Evolutionary conservation across 345 rosid species (phyloP), one percentile per base, ranked within the genome.

Genomic region (Trapa incisa): DNA sequence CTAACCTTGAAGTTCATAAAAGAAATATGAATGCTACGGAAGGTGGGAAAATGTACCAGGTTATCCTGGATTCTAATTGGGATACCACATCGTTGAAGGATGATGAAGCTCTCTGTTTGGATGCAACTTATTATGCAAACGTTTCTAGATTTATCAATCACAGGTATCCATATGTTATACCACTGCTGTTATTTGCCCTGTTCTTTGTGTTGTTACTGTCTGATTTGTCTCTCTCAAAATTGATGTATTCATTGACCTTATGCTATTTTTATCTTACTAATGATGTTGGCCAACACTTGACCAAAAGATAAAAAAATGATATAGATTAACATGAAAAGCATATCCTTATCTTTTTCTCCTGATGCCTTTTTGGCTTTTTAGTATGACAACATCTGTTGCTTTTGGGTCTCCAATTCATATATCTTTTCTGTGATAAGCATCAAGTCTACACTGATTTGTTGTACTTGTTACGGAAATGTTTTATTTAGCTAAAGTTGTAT

Each of bases 81-180:
- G 85, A 82, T 65, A 73, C 87, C 37, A 85, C 69, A 70, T 54
- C 66, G 54, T 58, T 91, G 52, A 78, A 81, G 78, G 96, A 94
- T 75, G 91, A 89, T 73, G 92, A 89, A 65, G 92, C 91, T 54
- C 91, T 94, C 65, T 94, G 97, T 67, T 71, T 94, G 65, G 97
- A 91, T 80, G 83, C 99, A 56, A 84, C 95, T 11, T 64, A 60
- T 69, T 78, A 69, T 68, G 97, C 97, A 62, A 94, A 94, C 80
- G 86, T 87, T 68, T 96, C 97, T 38, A 81, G 92, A 77, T 94
- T 94, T 78, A 87, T 94, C 62, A 94, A 93, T 76, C 97, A 93
- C 69, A 84, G 99, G 99, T 86, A 64, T 56, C 69, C 32, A 75
- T 69, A 17, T 71, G 48, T 29, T 5, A 61, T 56, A 5, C 64